Evolutionary conservation across 2,329 filamentous ascomycete genomes (phyloP).

Genomic region (Phialocephala subalpina): DNA sequence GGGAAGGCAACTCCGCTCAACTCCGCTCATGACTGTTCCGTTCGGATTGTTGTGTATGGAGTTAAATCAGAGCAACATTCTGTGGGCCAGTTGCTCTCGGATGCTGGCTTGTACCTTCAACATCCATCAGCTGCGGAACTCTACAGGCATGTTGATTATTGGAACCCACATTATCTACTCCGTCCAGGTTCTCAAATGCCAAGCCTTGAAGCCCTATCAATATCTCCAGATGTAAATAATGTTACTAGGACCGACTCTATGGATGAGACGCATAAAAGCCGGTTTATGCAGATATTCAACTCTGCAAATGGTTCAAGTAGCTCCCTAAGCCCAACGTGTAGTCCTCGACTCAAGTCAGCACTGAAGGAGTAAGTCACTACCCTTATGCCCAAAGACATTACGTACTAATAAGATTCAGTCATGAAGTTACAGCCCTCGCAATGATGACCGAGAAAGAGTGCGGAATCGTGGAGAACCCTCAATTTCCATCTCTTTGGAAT

Average conservation of each 20-base stretch:
- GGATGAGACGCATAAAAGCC: slow-evolving; percentile 3
- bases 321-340: neutral
- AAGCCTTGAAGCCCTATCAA: slow-evolving; percentile 1
- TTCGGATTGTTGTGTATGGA: no score
- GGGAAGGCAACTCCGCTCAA: no score
- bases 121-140: slow-evolving; percentile 12
- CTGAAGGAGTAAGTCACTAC: slow-evolving; percentile 9
- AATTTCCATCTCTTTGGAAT: slow-evolving; percentile 39
- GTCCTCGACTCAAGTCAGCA: slow-evolving; percentile 10
- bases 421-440: slow-evolving; percentile 42
- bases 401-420: slow-evolving; percentile 21
- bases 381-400: neutral
- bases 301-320: neutral
- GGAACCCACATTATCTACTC: slow-evolving; percentile 17
- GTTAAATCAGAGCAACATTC: no score
- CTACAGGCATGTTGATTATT: slow-evolving; percentile 4
- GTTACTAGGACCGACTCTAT: neutral
- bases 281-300: slow-evolving; percentile 7
- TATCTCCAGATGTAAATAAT: neutral
- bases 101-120: slow-evolving; percentile 17
- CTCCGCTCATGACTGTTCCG: no score
- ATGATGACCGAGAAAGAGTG: slow-evolving; percentile 46
- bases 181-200: slow-evolving; percentile 17
- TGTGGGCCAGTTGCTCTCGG: slow-evolving; percentile 2
- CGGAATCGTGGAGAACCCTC: slow-evolving; percentile 27